Base-by-base conservation (phyloP, 106 monocot genomes). In the Agapanthus africanus region DNA sequence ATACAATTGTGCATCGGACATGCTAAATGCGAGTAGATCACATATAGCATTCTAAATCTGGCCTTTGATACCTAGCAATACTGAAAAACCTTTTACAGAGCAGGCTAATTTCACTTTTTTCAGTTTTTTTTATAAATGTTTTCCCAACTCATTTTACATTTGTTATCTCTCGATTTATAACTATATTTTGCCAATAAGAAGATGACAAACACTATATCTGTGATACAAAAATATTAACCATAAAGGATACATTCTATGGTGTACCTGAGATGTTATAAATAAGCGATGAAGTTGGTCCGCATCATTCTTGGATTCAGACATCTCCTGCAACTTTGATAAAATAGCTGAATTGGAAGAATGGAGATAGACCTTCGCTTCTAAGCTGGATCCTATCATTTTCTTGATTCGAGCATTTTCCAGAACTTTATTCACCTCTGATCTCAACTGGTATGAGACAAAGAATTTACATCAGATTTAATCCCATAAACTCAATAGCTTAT, bases 231-330 rank as follows among this genome's bases (percentile, higher is more conserved):
- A n/a, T n/a, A n/a, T n/a, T n/a, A n/a, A n/a, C 31, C 56, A 57
- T 30, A 57, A 57, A 1, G 1, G 30, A 57, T 57, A 21, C 30
- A 31, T 57, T 7, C 19, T 11, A 30, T 28, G 30, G 52, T 11
- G 11, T 80, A 91, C 95, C 91, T 97, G 88, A 70, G 95, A 97
- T 37, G 95, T 97, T 60, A 97, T 91, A 72, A 97, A 89, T 54
- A 97, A 78, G 25, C 91, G 86, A 70, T 88, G 83, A 42, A 97
- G 71, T 69, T 78, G 77, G 74, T 97, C 95, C 37, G 88, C 86
- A 44, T 91, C 95, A 67, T 86, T 91, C 16, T 54, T 61, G 6
- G 84, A 66, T 47, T 37, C 52, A 61, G 69, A 83, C 76, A 97
- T 76, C 54, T 91, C 83, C 62, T 73, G 59, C 33, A 97, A 62